phyloP scores from a whole-genome alignment of 2,329 filamentous ascomycete species.

The Bisporella sp. region DNA sequence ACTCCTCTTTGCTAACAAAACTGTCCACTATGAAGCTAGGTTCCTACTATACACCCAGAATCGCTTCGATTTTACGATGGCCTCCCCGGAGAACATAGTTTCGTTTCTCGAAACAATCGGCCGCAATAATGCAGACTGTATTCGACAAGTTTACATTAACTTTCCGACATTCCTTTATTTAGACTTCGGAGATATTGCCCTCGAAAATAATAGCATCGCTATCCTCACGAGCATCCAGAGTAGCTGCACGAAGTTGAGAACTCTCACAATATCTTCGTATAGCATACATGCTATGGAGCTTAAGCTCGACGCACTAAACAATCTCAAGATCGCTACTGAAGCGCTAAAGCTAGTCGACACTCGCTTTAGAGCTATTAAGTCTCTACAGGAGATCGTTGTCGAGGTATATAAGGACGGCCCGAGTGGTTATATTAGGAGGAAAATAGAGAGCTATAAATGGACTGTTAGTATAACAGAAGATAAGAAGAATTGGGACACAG shows the following conservation, averaged over 20 bases:
- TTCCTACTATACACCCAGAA: too few relatives aligned
- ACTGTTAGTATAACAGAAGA: constrained; percentile 12
- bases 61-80: too few relatives aligned
- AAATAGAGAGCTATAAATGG: constrained; percentile 20
- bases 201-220: constrained; percentile 4
- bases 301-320: constrained; percentile 3
- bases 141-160: too few relatives aligned
- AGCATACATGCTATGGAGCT: constrained; percentile 1
- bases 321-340: constrained; percentile 7
- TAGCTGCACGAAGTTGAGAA: constrained; percentile 12
- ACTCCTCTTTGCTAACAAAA: too few relatives aligned
- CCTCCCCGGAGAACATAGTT: too few relatives aligned
- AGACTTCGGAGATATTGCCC: constrained; percentile 2
- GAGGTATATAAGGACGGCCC: constrained; percentile 13
- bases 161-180: constrained; percentile 11
- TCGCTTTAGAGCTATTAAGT: constrained; percentile 18
- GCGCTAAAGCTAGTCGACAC: constrained; percentile 13
- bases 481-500: too few relatives aligned
- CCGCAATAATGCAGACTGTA: too few relatives aligned
- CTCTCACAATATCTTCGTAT: constrained; percentile 8
- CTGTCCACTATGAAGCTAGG: too few relatives aligned
- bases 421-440: constrained; percentile 12
- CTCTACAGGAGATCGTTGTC: constrained; percentile 18
- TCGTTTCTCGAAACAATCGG: too few relatives aligned
- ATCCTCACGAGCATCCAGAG: constrained; percentile 14